Evolutionary conservation across 2,329 filamentous ascomycete species (phyloP), one percentile per base, ranked within the genome.

Genomic region (Neoarthrinium moseri): DNA sequence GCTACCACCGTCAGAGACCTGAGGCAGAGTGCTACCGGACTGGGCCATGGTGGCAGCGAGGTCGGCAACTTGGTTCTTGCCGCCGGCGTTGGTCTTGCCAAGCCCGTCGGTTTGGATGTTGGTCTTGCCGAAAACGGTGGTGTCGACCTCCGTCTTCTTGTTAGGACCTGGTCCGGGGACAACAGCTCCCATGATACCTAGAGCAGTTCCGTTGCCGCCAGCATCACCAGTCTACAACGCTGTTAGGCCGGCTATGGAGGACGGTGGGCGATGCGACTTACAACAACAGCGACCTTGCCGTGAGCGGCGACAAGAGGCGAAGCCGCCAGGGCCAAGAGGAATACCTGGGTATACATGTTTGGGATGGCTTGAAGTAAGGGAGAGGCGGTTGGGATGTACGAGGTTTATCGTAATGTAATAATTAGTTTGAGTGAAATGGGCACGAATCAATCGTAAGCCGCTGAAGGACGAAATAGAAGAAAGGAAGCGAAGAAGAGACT

Each of bases 181-280:
- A 17, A 39, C 24, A 27, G n/a, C 35, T 21, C 43, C 43, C 43
- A 26, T 29, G 48, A 72, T 73, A 18, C 60, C 70, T 3, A 72
- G 58, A n/a, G 63, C 69, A 1, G 69, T 72, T 18, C 62, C 63
- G 54, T 73, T 73, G 51, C 69, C 69, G 26, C 68, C 68, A 2
- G 56, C 56, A 47, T 70, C 61, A 33, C 67, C 67, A 6, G 35
- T 8, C 35, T 38, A 38, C 10, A 21, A 18, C 10, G n/a, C 10
- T 20, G 35, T 23, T 18, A 21, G 17, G 26, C 8, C n/a, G 8
- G n/a, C 26, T n/a, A 29, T 29, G 26, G n/a, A 38, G 21, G 17
- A 20, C 10, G 35, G 13, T 38, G 8, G 18, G 12, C 10, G 18
- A 18, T 21, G 10, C 10, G 13, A 38, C 35, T 38, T 23, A 51